Conservation (phyloP, 2,329 filamentous ascomycete species). For the Lasiodiplodia citricola region DNA sequence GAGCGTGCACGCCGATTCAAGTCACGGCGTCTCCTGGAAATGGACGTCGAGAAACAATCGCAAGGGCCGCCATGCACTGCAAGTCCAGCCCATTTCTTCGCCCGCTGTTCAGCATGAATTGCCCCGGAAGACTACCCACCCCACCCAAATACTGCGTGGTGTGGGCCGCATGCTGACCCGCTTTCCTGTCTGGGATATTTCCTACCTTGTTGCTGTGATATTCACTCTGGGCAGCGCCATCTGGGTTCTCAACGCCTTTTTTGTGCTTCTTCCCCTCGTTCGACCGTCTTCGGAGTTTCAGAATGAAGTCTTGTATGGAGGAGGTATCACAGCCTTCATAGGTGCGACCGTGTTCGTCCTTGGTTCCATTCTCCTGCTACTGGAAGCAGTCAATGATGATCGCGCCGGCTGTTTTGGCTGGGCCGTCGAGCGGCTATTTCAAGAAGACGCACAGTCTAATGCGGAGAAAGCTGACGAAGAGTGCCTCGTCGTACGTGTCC, state of each 20-base stretch:
- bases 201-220: constrained; percentile 59
- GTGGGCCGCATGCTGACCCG: constrained; percentile 56
- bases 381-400: constrained; percentile 73
- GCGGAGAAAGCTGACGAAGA: constrained; percentile 25
- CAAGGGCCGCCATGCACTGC: constrained; percentile 48
- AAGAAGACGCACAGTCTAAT: constrained; percentile 35
- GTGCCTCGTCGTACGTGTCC: constrained; percentile 7
- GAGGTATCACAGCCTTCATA: constrained; percentile 69
- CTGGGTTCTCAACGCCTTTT: constrained; percentile 64
- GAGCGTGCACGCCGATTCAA: constrained; percentile 3
- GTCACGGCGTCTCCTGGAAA: constrained; percentile 33
- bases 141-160: constrained; percentile 40
- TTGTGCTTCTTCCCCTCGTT: constrained; percentile 65
- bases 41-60: constrained; percentile 53
- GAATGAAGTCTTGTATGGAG: constrained; percentile 59
- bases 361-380: constrained; percentile 66
- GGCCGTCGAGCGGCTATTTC: constrained; percentile 58
- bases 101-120: constrained; percentile 12
- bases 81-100: constrained; percentile 32
- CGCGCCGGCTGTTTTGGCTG: constrained; percentile 70
- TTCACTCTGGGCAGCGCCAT: constrained; percentile 58
- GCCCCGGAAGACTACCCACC: constrained; percentile 43
- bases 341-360: constrained; percentile 71
- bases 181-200: constrained; percentile 63
- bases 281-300: constrained; percentile 60